Base-by-base conservation (phyloP, 139 green algal species). In the Closterium sp. region DNA sequence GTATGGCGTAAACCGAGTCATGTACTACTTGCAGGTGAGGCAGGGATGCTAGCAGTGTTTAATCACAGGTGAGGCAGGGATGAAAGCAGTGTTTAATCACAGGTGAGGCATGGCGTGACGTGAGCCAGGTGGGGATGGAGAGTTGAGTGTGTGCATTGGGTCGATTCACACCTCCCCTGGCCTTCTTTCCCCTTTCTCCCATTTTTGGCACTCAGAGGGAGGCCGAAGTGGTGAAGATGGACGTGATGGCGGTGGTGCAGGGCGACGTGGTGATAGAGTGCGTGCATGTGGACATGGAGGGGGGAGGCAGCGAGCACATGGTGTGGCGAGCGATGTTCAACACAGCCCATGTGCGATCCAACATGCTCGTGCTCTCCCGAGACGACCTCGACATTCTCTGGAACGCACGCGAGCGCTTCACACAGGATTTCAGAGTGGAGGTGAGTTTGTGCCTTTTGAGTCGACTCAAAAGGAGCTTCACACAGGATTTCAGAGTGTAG, bases 321-420 rank as follows among this genome's bases (percentile, higher is more conserved):
- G 93, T 95, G 92, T 95, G 93, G 31, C 87, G 92, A 30, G 62
- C 86, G 21, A 31, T 91, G 38, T 95, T 95, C 87, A 95, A 95
- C 90, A 94, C 92, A 0, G 90, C 42, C 24, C 94, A 94, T 27
- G 62, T 95, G 45, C 88, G 92, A 17, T 94, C 92, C 31, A 95
- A 95, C 90, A 92, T 95, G 62, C 89, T 95, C n/a, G 92, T 94
- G 62, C 85, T 95, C 28, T 34, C 27, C 0, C 29, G 90, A 17
- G 92, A 95, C 34, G 90, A 94, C 32, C 70, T 95, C 31, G 92
- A 95, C 87, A 89, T 94, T 11, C 31, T 92, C 32, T 94, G 90
- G 92, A 62, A 86, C 30, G 21, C 22, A 17, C 45, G 90, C n/a
- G 92, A 94, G 29, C 73, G 85, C 0, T 94, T 94, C 31, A 73